Evolutionary conservation across 2,329 filamentous ascomycete genomes (phyloP), one percentile per base, ranked within the genome.

Genomic region (Fusarium sp.): DNA sequence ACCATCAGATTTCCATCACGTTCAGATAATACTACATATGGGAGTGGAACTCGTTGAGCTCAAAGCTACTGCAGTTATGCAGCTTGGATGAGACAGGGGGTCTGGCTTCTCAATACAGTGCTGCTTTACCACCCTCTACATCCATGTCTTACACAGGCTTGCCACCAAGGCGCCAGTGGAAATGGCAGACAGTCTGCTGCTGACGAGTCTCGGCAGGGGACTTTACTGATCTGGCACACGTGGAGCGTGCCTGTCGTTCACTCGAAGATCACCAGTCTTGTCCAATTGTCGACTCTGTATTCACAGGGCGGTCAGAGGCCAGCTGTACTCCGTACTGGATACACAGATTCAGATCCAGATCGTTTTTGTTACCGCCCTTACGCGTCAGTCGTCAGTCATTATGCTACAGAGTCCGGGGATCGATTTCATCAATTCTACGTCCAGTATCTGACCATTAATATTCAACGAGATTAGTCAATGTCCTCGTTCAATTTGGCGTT

Each of bases 41-140:
- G 43, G 48, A 28, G 60, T 63, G 68, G 72, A 73, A 73, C 71
- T 74, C 55, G 72, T 75, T 75, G 73, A 74, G 60, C 42, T 57
- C 45, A 49, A 37, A 53, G 51, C 58, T 49, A 62, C 56, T 62
- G 40, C 25, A 46, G 47, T 28, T 27, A 42, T 50, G 46, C 41
- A 47, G 34, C 41, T 43, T 30, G 18, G 3, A 37, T 34, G 50
- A 56, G 63, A 55, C 68, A 68, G 30, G 30, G 68, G 63, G 55
- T 51, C 21, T 66, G 41, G 27, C 23, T 40, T 16, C 43, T 48
- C 47, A 63, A 49, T 56, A 32, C n/a, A 56, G 21, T 28, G 57
- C 57, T 47, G 64, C 64, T 59, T 57, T 63, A 71, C 23, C 28
- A 32, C 23, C 21, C 41, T 43, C 20, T 23, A 16, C 32, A 41